Evolutionary conservation across 495 filamentous ascomycete genomes (phyloP), one percentile per base, ranked within the genome.

Genomic region (Paragyromitra xinjiangensis): DNA sequence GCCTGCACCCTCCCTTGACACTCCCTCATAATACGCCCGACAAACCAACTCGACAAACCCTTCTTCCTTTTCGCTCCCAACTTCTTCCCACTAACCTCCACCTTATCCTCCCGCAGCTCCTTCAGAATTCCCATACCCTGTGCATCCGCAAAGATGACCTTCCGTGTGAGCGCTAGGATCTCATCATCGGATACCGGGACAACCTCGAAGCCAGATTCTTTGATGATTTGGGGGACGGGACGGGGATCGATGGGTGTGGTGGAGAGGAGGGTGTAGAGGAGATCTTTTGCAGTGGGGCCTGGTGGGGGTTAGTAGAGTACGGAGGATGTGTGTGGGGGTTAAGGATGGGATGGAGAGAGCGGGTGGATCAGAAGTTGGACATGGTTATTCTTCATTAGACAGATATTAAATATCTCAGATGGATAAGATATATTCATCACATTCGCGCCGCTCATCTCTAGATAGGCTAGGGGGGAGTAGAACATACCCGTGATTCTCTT

Each of bases 1-100:
- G 95, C 91, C 84, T 96, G 91, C 42, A 97, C 90, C 5, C 88
- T 91, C 44, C 94, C 92, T 78, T 93, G 90, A 39, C 93, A 91
- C 45, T 85, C 84, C 61, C 89, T 87, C 88, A 99, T 93, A 92
- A 98, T 95, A 84, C 92, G 91, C 19, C 95, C 95, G 5, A 99
- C 91, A 75, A 98, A 90, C 84, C 91, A 98, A 80, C 92, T 92
- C 42, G 94, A 83, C 83, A 98, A 97, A 1, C 94, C 92, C 72
- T 87, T 85, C 26, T 84, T 86, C 63, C 89, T 86, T 37, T 84
- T 81, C 68, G 92, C 88, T 80, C 91, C 91, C 39, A 96, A 83
- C 84, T 97, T 97, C 2, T 92, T 91, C 62, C 87, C 84, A 4
- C 83, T 86, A 48, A 88, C 85, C 22, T 81, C 69, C 64, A 91